Base-by-base conservation (phyloP, 2,329 filamentous ascomycete species). In the Chaetomiaceae sp. region DNA sequence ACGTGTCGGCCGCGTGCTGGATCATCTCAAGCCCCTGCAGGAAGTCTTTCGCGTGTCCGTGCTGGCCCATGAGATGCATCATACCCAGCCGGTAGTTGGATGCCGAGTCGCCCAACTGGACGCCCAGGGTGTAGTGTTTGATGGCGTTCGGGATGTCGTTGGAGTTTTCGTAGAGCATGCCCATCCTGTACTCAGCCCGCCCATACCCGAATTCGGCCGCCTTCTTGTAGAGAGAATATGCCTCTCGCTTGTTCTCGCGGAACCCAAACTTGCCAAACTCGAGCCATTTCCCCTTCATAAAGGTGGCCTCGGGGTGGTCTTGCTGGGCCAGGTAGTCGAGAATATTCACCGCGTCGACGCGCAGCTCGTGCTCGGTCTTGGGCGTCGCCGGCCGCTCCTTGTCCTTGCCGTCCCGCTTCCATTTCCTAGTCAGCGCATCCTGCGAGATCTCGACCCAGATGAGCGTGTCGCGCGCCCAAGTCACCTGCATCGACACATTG, bases 231-330 rank as follows among this genome's bases (percentile, higher is more conserved):
- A 87, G 88, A 56, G 84, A 74, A 67, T 95, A 97, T 7, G 94
- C 92, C 72, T 96, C 92, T 65, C 92, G 91, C 74, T 95, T 96
- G 75, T 99, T 94, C 55, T 90, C 78, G 25, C 90, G 84, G 69
- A 86, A 84, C 34, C 90, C 90, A 66, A 96, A 97, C 67, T 96
- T 95, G 62, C 94, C 94, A 76, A 97, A 99, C 68, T 99, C 94
- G 46, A 95, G 78, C 94, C 94, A 99, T 79, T 95, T 96, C 55
- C 90, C 89, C 64, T 85, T 85, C 75, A 97, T 89, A 68, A 97
- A 99, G 61, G 95, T 84, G 21, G 94, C 94, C 66, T 94, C 90
- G 21, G 94, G 94, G 63, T 99, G 94, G 58, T 86, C 84, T 69
- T 99, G 94, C 48, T 91, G 87, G 21, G 92, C 88, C 32, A 99